These are phyloP conservation scores for Mortierella sp. DNA, from an alignment of 371 early-diverging fungal genomes.

Conservation along the genomic window DNA sequence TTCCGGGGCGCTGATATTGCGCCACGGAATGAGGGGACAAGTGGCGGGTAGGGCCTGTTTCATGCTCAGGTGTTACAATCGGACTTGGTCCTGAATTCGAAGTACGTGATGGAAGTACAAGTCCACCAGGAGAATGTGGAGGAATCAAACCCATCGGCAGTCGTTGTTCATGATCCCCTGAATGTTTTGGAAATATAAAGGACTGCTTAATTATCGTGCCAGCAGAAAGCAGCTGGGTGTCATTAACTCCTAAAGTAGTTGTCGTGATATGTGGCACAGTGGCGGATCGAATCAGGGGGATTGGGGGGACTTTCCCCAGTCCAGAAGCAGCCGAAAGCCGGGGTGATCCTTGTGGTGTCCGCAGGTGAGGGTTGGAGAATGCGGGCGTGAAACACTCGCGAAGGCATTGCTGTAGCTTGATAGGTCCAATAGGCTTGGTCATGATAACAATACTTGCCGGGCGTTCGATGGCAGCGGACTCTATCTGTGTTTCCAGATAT, in stretches of 20 bases:
- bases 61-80: slow-evolving; percentile 21
- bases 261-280: slow-evolving; percentile 45
- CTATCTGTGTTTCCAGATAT: slow-evolving; percentile 39
- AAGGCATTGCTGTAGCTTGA: slow-evolving; percentile 46
- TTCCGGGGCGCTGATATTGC: neutral
- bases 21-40: neutral
- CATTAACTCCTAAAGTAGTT: slow-evolving; percentile 28
- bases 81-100: slow-evolving; percentile 16
- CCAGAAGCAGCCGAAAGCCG: slow-evolving; percentile 3
- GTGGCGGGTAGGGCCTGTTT: slow-evolving; percentile 14
- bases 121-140: slow-evolving; percentile 50
- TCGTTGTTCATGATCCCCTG: slow-evolving; percentile 1
- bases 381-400: slow-evolving; percentile 55
- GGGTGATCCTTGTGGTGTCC: slow-evolving; percentile 45
- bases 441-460: slow-evolving; percentile 43
- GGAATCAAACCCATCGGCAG: slow-evolving; percentile 26
- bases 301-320: slow-evolving; percentile 6
- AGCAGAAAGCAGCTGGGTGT: slow-evolving; percentile 29
- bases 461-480: slow-evolving; percentile 22
- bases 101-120: slow-evolving; percentile 32
- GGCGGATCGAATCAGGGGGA: slow-evolving; percentile 40
- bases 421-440: slow-evolving; percentile 49
- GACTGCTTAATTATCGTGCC: slow-evolving; percentile 33
- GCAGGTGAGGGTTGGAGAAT: slow-evolving; percentile 20
- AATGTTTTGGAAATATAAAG: slow-evolving; percentile 16